Evolutionary conservation across 805 yeast species (phyloP).

Genomic region (Metschnikowia continentalis): DNA sequence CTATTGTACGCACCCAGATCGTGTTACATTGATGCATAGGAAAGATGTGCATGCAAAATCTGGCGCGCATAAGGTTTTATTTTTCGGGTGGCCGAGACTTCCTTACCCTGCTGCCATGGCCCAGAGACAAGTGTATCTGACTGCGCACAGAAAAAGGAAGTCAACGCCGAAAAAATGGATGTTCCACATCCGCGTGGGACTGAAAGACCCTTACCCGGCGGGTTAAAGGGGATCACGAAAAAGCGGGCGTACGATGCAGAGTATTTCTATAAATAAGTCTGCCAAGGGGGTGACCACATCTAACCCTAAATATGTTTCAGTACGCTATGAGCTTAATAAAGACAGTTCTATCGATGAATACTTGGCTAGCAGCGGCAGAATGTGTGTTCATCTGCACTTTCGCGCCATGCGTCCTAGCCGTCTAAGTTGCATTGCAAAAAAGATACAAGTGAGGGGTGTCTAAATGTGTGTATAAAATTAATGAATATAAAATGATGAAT

Average conservation of each 20-base stretch:
- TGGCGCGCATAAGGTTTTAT: conserved; percentile 3
- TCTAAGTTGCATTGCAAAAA: not conserved
- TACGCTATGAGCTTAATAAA: not conserved
- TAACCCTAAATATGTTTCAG: not conserved
- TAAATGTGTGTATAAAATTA: not conserved
- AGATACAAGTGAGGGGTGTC: not conserved
- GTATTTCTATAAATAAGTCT: no score
- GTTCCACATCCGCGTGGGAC: not conserved
- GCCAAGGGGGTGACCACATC: not conserved
- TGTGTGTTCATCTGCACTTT: not conserved
- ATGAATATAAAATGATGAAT: not conserved
- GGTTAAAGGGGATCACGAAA: no score
- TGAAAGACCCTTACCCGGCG: not conserved
- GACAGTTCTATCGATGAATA: not conserved
- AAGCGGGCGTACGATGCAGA: no score
- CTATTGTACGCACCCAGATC: not conserved
- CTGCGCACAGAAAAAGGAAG: not conserved
- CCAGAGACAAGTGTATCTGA: not conserved
- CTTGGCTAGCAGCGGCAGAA: not conserved
- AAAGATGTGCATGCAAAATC: conserved; percentile 1
- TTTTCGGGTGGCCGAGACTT: not conserved
- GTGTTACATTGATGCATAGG: not conserved
- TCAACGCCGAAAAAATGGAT: not conserved
- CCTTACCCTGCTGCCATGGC: not conserved
- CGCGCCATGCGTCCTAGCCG: conserved; percentile 1